Evolutionary conservation across 2,329 filamentous ascomycete genomes (phyloP).

Genomic region (Fusarium duplospermum): DNA sequence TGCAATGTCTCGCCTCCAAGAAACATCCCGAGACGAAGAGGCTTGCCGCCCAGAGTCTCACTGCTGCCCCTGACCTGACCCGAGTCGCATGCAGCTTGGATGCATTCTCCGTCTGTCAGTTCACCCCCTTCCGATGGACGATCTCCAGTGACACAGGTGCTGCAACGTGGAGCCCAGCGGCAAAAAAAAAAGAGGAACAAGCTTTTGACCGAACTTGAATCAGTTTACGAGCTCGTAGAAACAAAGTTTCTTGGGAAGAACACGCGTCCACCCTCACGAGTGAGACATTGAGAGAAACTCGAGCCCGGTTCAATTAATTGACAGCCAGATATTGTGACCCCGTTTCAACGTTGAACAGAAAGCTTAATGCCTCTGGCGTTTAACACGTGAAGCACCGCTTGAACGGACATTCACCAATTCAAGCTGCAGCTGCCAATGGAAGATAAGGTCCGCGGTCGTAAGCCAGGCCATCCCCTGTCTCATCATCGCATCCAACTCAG

Average conservation of each 20-base stretch:
- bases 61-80: constrained; percentile 32
- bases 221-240: not conserved
- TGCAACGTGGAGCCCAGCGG: constrained; percentile 32
- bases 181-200: constrained; percentile 19
- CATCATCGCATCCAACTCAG: constrained; percentile 11
- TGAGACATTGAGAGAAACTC: not conserved
- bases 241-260: constrained; percentile 2
- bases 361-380: constrained; percentile 19
- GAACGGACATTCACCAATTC: not conserved
- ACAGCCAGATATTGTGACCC: not conserved
- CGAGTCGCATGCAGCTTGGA: constrained; percentile 14
- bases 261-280: constrained; percentile 22
- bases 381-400: constrained; percentile 6
- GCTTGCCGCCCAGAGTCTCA: constrained; percentile 15
- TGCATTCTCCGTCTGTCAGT: constrained; percentile 2
- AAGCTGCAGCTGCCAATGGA: not conserved
- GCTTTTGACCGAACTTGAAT: constrained; percentile 21
- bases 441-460: not conserved
- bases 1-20: not conserved
- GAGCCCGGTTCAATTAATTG: not conserved
- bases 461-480: constrained; percentile 1
- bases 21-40: constrained; percentile 12
- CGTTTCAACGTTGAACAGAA: not conserved
- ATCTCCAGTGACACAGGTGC: constrained; percentile 25
- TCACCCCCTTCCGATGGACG: not conserved